Percentiles rank a stretch among this genome's conserved stretches.
phyloP scores from a whole-genome alignment of 176 grass and related monocot species.

The Metroxylon sagu region DNA sequence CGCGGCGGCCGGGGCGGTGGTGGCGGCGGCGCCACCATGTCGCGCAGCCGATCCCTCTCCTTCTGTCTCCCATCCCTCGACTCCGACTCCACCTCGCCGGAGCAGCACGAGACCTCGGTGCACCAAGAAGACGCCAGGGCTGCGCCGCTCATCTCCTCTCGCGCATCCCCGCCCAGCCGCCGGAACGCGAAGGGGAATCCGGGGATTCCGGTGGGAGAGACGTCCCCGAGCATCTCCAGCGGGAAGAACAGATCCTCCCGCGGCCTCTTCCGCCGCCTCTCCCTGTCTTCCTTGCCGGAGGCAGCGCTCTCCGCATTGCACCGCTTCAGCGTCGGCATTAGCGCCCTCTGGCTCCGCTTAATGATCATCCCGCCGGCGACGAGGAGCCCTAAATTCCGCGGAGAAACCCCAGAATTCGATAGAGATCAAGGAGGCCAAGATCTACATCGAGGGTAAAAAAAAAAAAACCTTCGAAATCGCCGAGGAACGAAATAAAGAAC shows the following conservation, averaged over 20 bases:
- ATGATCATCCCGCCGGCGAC: slow-evolving; percentile 60
- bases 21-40: background rate
- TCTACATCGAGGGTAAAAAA: slow-evolving; percentile 7
- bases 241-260: slow-evolving; percentile 60
- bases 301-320: slow-evolving; percentile 53
- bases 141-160: slow-evolving; percentile 14
- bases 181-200: slow-evolving; percentile 48
- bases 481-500: too few relatives aligned
- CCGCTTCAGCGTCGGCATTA: slow-evolving; percentile 63
- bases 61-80: background rate
- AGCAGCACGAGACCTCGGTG: slow-evolving; percentile 1
- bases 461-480: background rate
- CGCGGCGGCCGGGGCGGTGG: slow-evolving; percentile 5
- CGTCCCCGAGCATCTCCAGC: slow-evolving; percentile 74
- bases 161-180: slow-evolving; percentile 19
- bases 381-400: slow-evolving; percentile 11
- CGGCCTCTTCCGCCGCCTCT: slow-evolving; percentile 46
- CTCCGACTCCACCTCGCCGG: slow-evolving; percentile 7
- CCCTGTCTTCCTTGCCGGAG: slow-evolving; percentile 23
- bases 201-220: slow-evolving; percentile 44
- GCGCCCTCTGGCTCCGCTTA: slow-evolving; percentile 67
- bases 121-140: slow-evolving; percentile 10
- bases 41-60: slow-evolving; percentile 1
- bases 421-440: slow-evolving; percentile 11
- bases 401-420: slow-evolving; percentile 1